Evolutionary conservation across 2,329 filamentous ascomycete genomes (phyloP), one percentile per base, ranked within the genome.

Genomic region (Neoarthrinium moseri): DNA sequence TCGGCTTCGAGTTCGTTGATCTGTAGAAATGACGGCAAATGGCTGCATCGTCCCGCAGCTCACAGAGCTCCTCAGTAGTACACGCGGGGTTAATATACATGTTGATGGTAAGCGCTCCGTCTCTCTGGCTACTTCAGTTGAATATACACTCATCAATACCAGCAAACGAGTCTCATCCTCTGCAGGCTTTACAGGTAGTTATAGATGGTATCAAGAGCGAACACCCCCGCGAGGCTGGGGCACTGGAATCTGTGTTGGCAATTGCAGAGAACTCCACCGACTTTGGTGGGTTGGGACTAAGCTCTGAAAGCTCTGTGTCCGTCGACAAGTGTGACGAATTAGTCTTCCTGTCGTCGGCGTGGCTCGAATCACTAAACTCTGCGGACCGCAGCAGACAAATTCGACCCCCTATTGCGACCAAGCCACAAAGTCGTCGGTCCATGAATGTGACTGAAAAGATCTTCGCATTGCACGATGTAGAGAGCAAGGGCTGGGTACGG

Each of bases 361-460:
- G 52, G 45, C 44, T 63, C 10, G 60, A 64, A 41, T 51, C 60
- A 2, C 50, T 60, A 32, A 64, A 62, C 41, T 62, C 58, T 3
- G 46, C 55, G 10, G 61, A 61, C 18, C 48, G 56, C 15, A 38
- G 48, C 24, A 27, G 13, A 5, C 30, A 34, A 3, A 34, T 47
- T 6, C 38, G 33, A 7, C 12, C 36, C 4, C 52, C 53, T 3
- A 37, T 55, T 10, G 10, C 26, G 6, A 12, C 18, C 35, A 45
- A 36, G 29, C 61, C 59, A 2, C 18, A 40, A 1, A 50, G 47
- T 18, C 51, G 58, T 21, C 58, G 55, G 22, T 50, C 55, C 3
- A 74, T 75, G 71, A 72, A 62, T 1, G 44, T 72, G 2, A 62
- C 65, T 2, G 68, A 74, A 51, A 74, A 74, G 55, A 72, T 74